These are phyloP conservation scores for Diaporthe sp. DNA, from an alignment of 2,329 filamentous ascomycete genomes.

Conservation along the genomic window DNA sequence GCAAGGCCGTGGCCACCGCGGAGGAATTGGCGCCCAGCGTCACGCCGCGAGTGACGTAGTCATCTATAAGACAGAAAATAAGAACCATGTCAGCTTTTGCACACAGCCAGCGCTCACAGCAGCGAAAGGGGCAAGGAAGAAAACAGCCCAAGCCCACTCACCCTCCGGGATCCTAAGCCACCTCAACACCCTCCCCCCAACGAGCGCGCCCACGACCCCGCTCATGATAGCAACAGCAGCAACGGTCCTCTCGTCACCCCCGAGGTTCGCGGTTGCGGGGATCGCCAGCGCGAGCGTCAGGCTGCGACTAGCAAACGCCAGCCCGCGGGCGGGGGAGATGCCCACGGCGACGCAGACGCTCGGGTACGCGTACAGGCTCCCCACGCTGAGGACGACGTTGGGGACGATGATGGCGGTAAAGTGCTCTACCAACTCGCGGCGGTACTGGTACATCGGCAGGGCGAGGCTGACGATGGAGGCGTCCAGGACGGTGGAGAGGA, in stretches of 20 bases:
- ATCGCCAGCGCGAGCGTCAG: constrained; percentile 70
- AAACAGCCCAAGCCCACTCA: constrained; percentile 38
- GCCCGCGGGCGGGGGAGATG: constrained; percentile 61
- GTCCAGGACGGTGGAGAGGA: constrained; percentile 65
- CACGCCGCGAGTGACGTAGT: constrained; percentile 72
- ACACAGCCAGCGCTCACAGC: no score
- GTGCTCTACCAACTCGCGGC: constrained; percentile 63
- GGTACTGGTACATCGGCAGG: constrained; percentile 70
- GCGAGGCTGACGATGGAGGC: constrained; percentile 69
- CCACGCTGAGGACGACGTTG: constrained; percentile 61
- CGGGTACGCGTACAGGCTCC: constrained; percentile 68
- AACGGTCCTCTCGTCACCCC: constrained; percentile 65
- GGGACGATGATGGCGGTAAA: constrained; percentile 65
- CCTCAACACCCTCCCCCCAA: constrained; percentile 61
- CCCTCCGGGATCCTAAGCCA: constrained; percentile 65
- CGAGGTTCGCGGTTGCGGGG: constrained; percentile 65
- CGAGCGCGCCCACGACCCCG: constrained; percentile 67
- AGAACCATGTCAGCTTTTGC: neutral
- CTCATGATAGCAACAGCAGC: constrained; percentile 69
- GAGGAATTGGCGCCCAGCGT: constrained; percentile 70
- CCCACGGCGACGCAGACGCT: constrained; percentile 62
- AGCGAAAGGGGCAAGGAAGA: no score
- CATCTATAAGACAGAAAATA: constrained; percentile 51
- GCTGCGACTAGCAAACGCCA: constrained; percentile 67
- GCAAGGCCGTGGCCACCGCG: constrained; percentile 67